A percentile compares a stretch with the other conserved stretches of the same genome.
These are phyloP conservation scores for Paraconiothyrium brasiliense DNA, from an alignment of 2,329 filamentous ascomycete species.

Conservation along the genomic window DNA sequence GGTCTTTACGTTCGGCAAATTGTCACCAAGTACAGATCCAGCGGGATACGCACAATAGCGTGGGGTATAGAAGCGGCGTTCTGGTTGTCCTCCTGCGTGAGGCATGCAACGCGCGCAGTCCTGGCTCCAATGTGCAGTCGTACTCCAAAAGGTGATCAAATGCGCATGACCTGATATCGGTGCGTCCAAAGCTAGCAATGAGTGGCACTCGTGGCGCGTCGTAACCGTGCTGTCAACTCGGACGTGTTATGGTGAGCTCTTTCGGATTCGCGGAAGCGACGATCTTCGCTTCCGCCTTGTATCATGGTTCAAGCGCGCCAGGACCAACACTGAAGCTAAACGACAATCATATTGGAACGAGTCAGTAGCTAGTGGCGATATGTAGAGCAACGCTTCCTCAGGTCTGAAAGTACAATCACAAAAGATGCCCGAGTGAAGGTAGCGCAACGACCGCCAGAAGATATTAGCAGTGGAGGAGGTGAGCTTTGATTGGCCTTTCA, in stretches of 20 bases:
- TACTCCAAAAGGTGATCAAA: not conserved
- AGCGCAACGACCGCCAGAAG: not conserved
- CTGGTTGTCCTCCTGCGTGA: not conserved
- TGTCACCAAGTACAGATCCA: not conserved
- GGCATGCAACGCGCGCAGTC: slow-evolving; percentile 1
- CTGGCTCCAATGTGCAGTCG: not conserved
- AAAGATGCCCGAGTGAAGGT: not conserved
- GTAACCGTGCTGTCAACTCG: not conserved
- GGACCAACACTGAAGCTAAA: not conserved
- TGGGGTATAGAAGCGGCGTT: not conserved
- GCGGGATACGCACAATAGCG: not conserved
- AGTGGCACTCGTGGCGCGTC: not conserved
- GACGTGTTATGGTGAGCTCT: not conserved
- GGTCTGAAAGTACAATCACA: not conserved
- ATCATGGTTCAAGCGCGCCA: slow-evolving; percentile 10
- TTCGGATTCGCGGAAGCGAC: slow-evolving; percentile 9
- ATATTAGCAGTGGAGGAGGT: not conserved
- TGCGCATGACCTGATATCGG: not conserved
- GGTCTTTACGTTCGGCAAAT: not conserved
- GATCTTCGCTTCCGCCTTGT: slow-evolving; percentile 14
- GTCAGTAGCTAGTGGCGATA: slow-evolving; percentile 4
- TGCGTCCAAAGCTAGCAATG: not conserved
- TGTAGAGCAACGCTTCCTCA: not conserved
- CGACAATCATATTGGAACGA: not conserved
- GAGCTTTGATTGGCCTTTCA: not conserved